Conservation (phyloP, 768 basidiomycete genomes). For the Rhodotorula diobovata region DNA sequence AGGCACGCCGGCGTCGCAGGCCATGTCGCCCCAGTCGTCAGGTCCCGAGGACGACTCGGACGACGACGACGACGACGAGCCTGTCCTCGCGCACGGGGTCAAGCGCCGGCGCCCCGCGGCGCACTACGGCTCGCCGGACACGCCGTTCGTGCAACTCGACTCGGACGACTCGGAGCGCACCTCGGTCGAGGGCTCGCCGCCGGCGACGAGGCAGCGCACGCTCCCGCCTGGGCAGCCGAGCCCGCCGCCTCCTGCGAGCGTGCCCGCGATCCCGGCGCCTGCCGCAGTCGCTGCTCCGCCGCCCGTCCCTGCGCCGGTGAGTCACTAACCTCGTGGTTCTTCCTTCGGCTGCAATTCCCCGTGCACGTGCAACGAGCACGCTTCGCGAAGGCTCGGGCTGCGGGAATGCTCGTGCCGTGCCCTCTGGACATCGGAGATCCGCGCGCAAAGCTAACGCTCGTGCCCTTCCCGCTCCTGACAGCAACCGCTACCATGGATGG, state of each 20-base stretch:
- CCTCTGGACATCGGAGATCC: too few species aligned
- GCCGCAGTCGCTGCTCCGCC: background rate
- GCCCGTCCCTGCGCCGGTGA: background rate
- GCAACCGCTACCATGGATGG: constrained; percentile 67
- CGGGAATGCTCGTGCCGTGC: too few species aligned
- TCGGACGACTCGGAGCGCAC: constrained; percentile 14
- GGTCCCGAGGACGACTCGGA: constrained; percentile 10
- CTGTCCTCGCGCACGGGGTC: background rate
- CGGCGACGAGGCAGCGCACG: background rate
- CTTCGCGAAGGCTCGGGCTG: background rate
- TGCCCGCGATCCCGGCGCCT: background rate
- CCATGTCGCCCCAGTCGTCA: constrained; percentile 20
- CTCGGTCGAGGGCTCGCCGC: background rate
- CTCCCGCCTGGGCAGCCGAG: background rate
- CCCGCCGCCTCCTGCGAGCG: background rate
- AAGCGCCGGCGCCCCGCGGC: background rate
- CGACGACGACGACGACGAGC: constrained; percentile 12
- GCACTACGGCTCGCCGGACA: constrained; percentile 31
- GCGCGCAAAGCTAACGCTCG: background rate
- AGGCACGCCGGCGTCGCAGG: constrained; percentile 4
- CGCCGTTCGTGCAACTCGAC: constrained; percentile 22
- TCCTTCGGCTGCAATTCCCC: too few species aligned
- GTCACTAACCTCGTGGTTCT: background rate
- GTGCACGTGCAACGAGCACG: too few species aligned
- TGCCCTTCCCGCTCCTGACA: constrained; percentile 10